Base-by-base conservation (phyloP, 768 basidiomycete genomes). In the Boletellus ananas region DNA sequence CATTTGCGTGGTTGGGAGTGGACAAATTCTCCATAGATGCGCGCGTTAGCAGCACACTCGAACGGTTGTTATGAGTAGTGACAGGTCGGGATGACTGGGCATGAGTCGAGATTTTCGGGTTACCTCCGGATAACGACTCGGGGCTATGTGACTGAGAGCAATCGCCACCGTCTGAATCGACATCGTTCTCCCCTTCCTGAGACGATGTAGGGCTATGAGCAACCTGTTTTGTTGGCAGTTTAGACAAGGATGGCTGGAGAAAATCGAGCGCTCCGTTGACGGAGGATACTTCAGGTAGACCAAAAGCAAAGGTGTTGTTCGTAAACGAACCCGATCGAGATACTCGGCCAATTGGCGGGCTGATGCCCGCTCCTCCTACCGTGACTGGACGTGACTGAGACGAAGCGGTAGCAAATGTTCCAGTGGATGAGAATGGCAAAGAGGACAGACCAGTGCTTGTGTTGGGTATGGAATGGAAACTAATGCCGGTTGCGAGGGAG, bases 321-420 rank as follows among this genome's bases (percentile, higher is more conserved):
- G 72, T 78, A 50, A 82, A 72, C 20, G 81, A 83, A 45, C 79
- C 76, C 21, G 81, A 81, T 39, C 80, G 75, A 36, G 79, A 78
- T 70, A 82, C 75, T 50, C 80, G 71, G 29, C 81, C 80, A 46
- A 80, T 70, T 27, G 70, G 65, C 3, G 67, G 65, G 35, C 63
- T 70, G 37, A 68, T 68, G 7, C 64, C 66, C 0, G 58, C 49
- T 0, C 58, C 63, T 39, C 51, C 51, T 31, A 44, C 46, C 6
- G 65, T 33, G 42, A 58, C 23, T 43, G 66, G 47, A 36, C 52
- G 64, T 23, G 60, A 23, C 39, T 60, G 66, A 45, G 68, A 47
- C 45, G 66, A 56, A 48, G 66, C 34, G 25, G 57, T 54, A 36
- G 64, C 44, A 48, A 70, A 70, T 34, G 68, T 50, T 53, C 66